Base-by-base conservation (phyloP, 2,329 filamentous ascomycete species). In the Colletotrichum zoysiae region DNA sequence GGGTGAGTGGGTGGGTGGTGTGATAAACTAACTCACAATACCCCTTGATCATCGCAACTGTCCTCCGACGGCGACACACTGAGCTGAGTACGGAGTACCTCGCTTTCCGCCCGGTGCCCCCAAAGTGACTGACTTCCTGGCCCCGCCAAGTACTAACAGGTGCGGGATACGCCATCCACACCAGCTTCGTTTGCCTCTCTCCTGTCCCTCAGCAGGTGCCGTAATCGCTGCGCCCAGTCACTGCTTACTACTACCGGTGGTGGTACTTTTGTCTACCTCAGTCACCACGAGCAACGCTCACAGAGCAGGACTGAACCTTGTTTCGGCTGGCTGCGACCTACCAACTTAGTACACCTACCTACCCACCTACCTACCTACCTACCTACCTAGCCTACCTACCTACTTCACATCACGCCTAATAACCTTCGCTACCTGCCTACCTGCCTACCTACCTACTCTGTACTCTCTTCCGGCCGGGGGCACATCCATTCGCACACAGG, bases 401-500 rank as follows among this genome's bases (percentile, higher is more conserved):
- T n/a, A n/a, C n/a, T n/a, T n/a, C 38, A 46, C 55, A 70, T 50
- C 55, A 59, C 67, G 44, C 55, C 67, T 65, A 64, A 63, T 58
- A 68, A 50, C 55, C 38, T 40, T 40, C 38, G 18, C 46, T 50
- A 56, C 63, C 63, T 69, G 20, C 5, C 11, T 44, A 20, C 40
- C 40, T 42, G 6, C 4, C 38, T 40, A 40, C 35, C 35, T 40
- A 42, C 12, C 40, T 16, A 14, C 40, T 71, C 53, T 60, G 58
- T 53, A 69, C 42, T 20, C 44, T 44, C 59, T 60, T 71, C 69
- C 58, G 65, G 50, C 65, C 65, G 46, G 69, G 64, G 69, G 59
- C 65, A 64, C 63, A 60, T 30, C 20, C 65, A 65, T 48, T 69
- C 65, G 23, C 70, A 60, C 70, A 70, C 70, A 70, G 65, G 61